A percentile compares a stretch with the other conserved stretches of the same genome.
phyloP scores from a whole-genome alignment of 495 filamentous ascomycete species.

The Podospora pseudoanserina region DNA sequence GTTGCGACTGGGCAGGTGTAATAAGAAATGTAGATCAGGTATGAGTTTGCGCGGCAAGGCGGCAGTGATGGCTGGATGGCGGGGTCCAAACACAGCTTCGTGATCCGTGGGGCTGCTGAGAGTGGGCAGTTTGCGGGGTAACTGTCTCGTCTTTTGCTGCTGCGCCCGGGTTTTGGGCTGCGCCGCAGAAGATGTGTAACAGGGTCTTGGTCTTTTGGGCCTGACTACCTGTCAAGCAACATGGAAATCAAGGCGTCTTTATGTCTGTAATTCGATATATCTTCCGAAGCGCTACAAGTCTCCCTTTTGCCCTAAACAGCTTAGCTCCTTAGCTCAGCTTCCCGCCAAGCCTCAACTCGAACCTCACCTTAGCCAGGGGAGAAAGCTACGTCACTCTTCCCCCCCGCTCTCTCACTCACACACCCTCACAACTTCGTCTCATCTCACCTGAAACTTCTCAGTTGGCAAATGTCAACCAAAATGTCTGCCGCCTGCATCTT shows the following conservation, averaged over 20 bases:
- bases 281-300: not conserved
- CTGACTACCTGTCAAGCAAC: not conserved
- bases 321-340: constrained; percentile 1
- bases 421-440: constrained; percentile 7
- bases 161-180: not conserved
- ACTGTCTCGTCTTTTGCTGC: not conserved
- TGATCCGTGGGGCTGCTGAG: not conserved
- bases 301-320: not conserved
- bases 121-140: not conserved
- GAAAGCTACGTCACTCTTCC: constrained; percentile 3
- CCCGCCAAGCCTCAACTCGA: not conserved
- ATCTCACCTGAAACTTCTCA: not conserved
- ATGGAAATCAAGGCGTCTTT: no score
- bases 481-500: constrained; percentile 73
- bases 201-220: not conserved
- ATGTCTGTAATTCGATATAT: not conserved
- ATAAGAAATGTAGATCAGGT: not conserved
- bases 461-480: constrained; percentile 29
- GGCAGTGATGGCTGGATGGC: not conserved
- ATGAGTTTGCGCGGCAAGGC: not conserved
- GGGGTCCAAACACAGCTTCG: not conserved
- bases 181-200: not conserved
- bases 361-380: not conserved
- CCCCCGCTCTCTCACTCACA: constrained; percentile 1
- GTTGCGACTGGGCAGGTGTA: not conserved